Evolutionary conservation across 2,329 filamentous ascomycete species (phyloP), one percentile per base, ranked within the genome.

Genomic region (Colletotrichum falcatum): DNA sequence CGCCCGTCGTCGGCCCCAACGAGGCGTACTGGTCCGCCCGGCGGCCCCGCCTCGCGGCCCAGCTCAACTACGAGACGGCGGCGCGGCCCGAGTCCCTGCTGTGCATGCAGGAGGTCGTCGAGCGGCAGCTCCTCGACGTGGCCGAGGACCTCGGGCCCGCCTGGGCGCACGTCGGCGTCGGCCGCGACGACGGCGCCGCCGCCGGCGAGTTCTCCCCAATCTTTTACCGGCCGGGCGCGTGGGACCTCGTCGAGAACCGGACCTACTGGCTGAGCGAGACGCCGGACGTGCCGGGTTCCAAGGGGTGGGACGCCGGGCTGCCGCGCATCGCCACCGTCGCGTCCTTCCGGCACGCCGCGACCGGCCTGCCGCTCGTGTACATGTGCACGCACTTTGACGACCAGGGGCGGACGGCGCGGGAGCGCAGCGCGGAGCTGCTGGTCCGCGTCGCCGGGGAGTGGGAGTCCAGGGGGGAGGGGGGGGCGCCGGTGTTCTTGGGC

Each of bases 131-230:
- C 3, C 51, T 76, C 28, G 83, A 86, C 70, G 77, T 87, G 18
- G 73, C 84, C 49, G 18, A 58, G 26, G 79, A 78, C 5, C 79
- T 88, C 3, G 83, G 83, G 28, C 23, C 74, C 3, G 72, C 70
- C 44, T 90, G 88, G 88, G 74, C 80, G 5, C 84, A 85, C 72
- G 81, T 90, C 61, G 89, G 89, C 16, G 84, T 89, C 3, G 88
- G 87, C 14, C 83, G 89, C 28, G 84, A 89, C 56, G 87, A 90
- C 76, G 91, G 91, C 28, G 81, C 82, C 39, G 75, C 83, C 35
- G 81, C 81, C 1, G 91, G 91, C 55, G 92, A 94, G 79, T 92
- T 91, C 78, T 89, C 87, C 1, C 90, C 91, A 2, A 90, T 94
- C 72, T 83, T 93, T 74, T 94, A 91, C 77, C 85, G 73, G 26